Conservation (phyloP, 495 filamentous ascomycete genomes). For the Aspergillus carlsbadensis region DNA sequence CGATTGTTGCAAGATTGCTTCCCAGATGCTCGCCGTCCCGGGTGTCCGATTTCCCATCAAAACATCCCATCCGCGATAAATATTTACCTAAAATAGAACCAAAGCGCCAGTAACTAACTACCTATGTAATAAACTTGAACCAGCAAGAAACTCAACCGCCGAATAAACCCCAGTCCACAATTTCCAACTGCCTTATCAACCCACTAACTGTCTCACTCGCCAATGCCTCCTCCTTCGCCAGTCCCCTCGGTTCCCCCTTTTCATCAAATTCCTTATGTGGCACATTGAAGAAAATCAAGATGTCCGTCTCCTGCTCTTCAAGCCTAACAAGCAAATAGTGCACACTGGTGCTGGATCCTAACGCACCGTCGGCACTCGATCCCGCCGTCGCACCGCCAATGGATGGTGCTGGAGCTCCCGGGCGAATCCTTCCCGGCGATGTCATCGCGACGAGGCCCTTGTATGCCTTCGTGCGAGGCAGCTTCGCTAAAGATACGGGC, state of each 20-base stretch:
- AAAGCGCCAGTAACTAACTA: not conserved
- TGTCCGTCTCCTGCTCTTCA: slow-evolving; percentile 71
- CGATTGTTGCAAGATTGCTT: no score
- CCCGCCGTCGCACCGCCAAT: slow-evolving; percentile 24
- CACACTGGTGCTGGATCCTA: slow-evolving; percentile 27
- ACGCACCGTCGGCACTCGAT: slow-evolving; percentile 20
- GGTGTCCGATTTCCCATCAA: not conserved
- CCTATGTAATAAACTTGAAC: not conserved
- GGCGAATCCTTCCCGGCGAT: slow-evolving; percentile 11
- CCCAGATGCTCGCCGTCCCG: no score
- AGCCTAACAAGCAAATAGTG: slow-evolving; percentile 65
- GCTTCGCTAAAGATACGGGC: slow-evolving; percentile 27
- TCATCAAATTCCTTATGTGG: slow-evolving; percentile 70
- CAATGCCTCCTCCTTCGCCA: slow-evolving; percentile 60
- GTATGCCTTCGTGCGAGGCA: slow-evolving; percentile 26
- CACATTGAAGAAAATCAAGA: slow-evolving; percentile 88
- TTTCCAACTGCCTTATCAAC: slow-evolving; percentile 68
- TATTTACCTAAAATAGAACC: not conserved
- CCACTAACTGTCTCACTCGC: slow-evolving; percentile 58
- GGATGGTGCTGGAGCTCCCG: slow-evolving; percentile 13
- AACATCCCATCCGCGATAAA: not conserved
- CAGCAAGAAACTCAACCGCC: slow-evolving; percentile 22
- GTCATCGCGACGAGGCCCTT: slow-evolving; percentile 33
- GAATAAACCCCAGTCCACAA: slow-evolving; percentile 85
- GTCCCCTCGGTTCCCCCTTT: slow-evolving; percentile 31